phyloP scores from a whole-genome alignment of 768 basidiomycete genomes.

The Leccinellum rugosiceps region DNA sequence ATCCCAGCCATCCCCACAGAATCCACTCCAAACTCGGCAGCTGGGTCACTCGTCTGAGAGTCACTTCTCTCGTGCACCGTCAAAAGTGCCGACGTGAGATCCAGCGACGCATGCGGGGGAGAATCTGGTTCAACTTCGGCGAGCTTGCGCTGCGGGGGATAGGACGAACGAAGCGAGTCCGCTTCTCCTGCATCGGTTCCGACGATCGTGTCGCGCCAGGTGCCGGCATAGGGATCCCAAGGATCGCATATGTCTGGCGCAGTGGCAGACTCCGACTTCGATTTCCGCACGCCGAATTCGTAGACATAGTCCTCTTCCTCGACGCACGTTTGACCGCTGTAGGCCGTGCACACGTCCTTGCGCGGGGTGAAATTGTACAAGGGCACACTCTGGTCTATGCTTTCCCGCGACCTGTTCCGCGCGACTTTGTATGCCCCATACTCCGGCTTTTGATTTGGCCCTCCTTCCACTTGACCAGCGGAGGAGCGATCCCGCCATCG shows the following conservation, averaged over 20 bases:
- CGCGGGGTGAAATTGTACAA: conserved; percentile 38
- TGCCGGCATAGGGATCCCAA: conserved; percentile 24
- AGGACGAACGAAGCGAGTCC: conserved; percentile 9
- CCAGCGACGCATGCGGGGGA: conserved; percentile 25
- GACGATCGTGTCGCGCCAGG: conserved; percentile 30
- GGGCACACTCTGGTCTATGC: conserved; percentile 30
- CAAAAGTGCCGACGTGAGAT: conserved; percentile 31
- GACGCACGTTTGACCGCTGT: background rate
- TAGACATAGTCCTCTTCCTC: conserved; percentile 7
- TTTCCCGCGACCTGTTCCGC: conserved; percentile 23
- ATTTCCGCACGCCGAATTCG: conserved; percentile 12
- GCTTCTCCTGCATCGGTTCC: conserved; percentile 23
- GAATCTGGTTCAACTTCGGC: conserved; percentile 13
- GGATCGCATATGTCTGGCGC: conserved; percentile 15
- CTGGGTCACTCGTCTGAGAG: background rate
- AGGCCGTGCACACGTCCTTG: conserved; percentile 20
- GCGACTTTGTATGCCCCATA: conserved; percentile 37
- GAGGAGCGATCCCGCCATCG: conserved; percentile 24
- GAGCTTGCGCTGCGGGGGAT: conserved; percentile 3
- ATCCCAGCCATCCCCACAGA: conserved; percentile 42
- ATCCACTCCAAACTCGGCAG: conserved; percentile 21
- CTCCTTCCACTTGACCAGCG: conserved; percentile 14
- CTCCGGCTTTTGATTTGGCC: conserved; percentile 10
- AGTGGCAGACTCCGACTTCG: background rate
- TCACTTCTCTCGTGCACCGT: conserved; percentile 2